A percentile compares a stretch with the other conserved stretches of the same genome.
phyloP scores from a whole-genome alignment of 371 early-diverging fungal genomes.

The Apophysomyces ossiformis region DNA sequence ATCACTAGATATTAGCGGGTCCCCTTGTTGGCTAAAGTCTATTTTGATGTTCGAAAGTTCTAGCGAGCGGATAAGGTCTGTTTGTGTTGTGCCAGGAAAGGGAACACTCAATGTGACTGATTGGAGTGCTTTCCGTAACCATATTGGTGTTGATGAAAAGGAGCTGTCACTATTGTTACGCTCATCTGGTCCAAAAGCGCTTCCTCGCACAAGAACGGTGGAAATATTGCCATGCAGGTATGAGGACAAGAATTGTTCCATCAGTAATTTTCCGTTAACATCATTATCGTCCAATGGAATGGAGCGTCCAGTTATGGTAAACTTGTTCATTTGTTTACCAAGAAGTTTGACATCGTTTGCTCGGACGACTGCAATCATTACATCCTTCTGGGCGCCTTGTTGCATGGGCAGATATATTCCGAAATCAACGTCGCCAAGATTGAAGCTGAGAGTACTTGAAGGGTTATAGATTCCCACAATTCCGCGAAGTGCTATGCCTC shows the following conservation, averaged over 20 bases:
- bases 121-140: constrained; percentile 47
- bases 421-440: constrained; percentile 51
- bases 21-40: constrained; percentile 34
- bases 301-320: constrained; percentile 47
- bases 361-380: constrained; percentile 46
- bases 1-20: constrained; percentile 44
- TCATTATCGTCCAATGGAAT: constrained; percentile 32
- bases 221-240: constrained; percentile 48
- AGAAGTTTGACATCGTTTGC: constrained; percentile 41
- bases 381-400: constrained; percentile 26
- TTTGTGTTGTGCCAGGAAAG: constrained; percentile 49
- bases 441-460: constrained; percentile 43
- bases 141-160: constrained; percentile 29
- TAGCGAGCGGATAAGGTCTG: constrained; percentile 44
- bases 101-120: constrained; percentile 40
- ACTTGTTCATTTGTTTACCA: constrained; percentile 41
- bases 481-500: constrained; percentile 41
- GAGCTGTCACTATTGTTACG: background rate
- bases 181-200: constrained; percentile 36
- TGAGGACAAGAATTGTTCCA: constrained; percentile 41
- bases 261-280: constrained; percentile 15
- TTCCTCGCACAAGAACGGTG: constrained; percentile 43
- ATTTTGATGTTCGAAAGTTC: constrained; percentile 43
- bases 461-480: constrained; percentile 52
- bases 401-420: constrained; percentile 42